Base-by-base conservation (phyloP, 1,284 basidiomycete species). In the Anthracocystis setariae region DNA sequence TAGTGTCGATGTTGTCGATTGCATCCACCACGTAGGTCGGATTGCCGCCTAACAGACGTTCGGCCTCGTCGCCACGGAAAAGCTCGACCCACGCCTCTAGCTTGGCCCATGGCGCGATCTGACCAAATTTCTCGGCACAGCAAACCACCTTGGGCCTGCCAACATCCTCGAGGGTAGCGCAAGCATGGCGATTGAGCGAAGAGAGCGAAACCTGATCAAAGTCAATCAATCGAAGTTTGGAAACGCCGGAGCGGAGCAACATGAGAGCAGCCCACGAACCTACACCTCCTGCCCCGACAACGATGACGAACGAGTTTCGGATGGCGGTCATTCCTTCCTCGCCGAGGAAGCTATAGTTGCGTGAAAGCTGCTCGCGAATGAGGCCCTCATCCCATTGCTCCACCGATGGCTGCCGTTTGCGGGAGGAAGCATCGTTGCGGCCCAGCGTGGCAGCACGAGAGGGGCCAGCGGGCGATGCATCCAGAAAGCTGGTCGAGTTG, bases 1-100 rank as follows among this genome's bases (percentile, higher is more conserved):
- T 98, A 1, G 95, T 95, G 44, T 91, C 88, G 68, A 98, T 93
- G 82, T 98, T 97, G 85, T 98, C 94, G 73, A 98, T 98, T n/a
- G 77, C 77, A 52, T 82, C 81, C 8, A 82, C 65, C 20, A 81
- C 77, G 45, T 79, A 80, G 37, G 78, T 76, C 1, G 80, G 80
- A 18, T 54, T 58, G 64, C 66, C 71, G 45, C 60, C 77, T 10
- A 74, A 50, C 21, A 70, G 59, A n/a, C 72, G 47, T 18, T 58
- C 65, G 29, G 53, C 74, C 20, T 81, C 73, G 20, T 68, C 57
- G 3, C 47, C 78, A 18, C 55, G 39, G 53, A 33, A 58, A 15
- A 55, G 78, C 86, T 76, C 74, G 17, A 77, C 73, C 48, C 64
- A 74, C 8, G 79, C 82, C 23, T 89, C 90, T 2, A 92, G 84